Conservation (phyloP, 1,284 basidiomycete species). For the Cutaneotrichosporon cutaneum region DNA sequence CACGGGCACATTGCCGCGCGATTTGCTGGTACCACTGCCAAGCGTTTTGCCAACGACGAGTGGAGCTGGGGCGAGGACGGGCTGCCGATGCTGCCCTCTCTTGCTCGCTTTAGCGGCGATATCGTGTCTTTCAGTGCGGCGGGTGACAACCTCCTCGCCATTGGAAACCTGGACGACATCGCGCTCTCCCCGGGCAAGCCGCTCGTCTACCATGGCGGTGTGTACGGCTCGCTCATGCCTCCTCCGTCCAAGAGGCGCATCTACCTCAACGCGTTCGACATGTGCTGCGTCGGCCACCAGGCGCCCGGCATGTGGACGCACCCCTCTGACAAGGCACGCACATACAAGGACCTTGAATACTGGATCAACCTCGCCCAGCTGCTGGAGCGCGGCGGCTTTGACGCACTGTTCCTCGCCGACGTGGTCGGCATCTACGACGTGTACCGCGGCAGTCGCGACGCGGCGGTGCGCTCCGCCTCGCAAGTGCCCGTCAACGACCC, state of each 20-base stretch:
- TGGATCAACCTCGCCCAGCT: conserved; percentile 19
- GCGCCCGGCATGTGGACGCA: conserved; percentile 21
- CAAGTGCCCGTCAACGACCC: conserved; percentile 26
- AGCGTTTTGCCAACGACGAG: conserved; percentile 14
- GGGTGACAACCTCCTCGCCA: conserved; percentile 23
- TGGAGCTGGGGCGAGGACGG: conserved; percentile 21
- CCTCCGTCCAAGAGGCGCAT: conserved; percentile 8
- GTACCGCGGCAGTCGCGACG: conserved; percentile 20
- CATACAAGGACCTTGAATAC: conserved; percentile 26
- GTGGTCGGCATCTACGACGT: conserved; percentile 25
- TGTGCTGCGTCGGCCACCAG: conserved; percentile 24
- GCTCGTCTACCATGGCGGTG: conserved; percentile 20
- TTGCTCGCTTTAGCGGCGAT: conserved; percentile 16
- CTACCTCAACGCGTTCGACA: conserved; percentile 25
- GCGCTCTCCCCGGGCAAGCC: conserved; percentile 11
- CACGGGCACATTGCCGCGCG: conserved; percentile 13
- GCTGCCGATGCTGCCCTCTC: conserved; percentile 12
- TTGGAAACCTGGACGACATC: conserved; percentile 12
- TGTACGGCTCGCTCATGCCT: conserved; percentile 13
- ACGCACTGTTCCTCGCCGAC: conserved; percentile 21
- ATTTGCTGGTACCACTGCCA: conserved; percentile 10
- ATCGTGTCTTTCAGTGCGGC: conserved; percentile 18
- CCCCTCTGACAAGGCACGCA: conserved; percentile 16
- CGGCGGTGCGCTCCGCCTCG: conserved; percentile 15
- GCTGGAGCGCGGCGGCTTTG: conserved; percentile 19